A percentile compares a stretch with the other conserved stretches of the same genome.
Evolutionary conservation across 1,139 yeast species (phyloP).

Genomic region (Debaryomyces singareniensis): DNA sequence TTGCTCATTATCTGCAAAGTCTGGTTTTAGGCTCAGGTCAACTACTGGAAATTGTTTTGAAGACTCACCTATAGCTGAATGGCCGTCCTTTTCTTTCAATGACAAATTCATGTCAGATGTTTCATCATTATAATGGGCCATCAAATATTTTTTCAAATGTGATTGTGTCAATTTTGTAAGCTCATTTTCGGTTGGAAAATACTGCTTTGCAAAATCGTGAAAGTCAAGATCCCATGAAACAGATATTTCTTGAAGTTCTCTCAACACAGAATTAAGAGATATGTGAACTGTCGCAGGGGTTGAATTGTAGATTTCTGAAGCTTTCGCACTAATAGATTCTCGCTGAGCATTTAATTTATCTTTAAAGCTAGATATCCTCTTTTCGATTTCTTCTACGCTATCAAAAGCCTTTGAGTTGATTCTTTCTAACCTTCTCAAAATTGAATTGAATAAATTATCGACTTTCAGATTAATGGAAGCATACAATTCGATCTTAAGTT

Average conservation of each 20-base stretch:
- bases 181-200: constrained; percentile 89
- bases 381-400: background rate
- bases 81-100: constrained; percentile 6
- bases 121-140: constrained; percentile 40
- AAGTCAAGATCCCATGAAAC: constrained; percentile 87
- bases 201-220: constrained; percentile 70
- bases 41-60: background rate
- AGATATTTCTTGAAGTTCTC: constrained; percentile 75
- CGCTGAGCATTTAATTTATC: constrained; percentile 49
- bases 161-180: constrained; percentile 86
- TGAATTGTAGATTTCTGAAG: constrained; percentile 48
- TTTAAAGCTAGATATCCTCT: constrained; percentile 61
- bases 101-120: constrained; percentile 12
- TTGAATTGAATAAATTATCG: constrained; percentile 61
- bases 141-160: constrained; percentile 71
- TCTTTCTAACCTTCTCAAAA: constrained; percentile 63
- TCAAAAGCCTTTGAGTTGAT: constrained; percentile 80
- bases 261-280: constrained; percentile 59
- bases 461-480: constrained; percentile 50
- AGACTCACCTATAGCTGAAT: background rate
- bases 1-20: background rate
- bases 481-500: constrained; percentile 60
- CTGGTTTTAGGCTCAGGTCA: background rate
- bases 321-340: constrained; percentile 32
- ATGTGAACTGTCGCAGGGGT: constrained; percentile 63